Evolutionary conservation across 140 eudicot species (phyloP), one percentile per base, ranked within the genome.

Genomic region (Senecio squalidus): DNA sequence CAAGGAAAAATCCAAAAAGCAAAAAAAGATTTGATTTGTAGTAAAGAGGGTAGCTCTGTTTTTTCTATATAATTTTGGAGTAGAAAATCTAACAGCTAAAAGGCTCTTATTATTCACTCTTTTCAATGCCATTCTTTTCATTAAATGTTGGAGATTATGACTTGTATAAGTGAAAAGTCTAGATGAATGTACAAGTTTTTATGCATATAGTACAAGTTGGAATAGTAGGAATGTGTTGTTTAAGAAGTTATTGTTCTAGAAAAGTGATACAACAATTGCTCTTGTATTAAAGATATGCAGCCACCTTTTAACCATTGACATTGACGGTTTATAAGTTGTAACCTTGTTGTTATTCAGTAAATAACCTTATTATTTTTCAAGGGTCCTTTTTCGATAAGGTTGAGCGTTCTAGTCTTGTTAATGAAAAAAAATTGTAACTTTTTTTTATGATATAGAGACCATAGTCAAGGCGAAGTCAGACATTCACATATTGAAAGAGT

Each of bases 81-180:
- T 40, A 60, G 56, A 59, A 47, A 25, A 60, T 69, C 53, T 69
- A 69, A 29, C 69, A 60, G 69, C 75, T 69, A 69, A 50, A 69
- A 60, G 75, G n/a, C n/a, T 41, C 48, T 65, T 36, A 53, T 50
- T 33, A 30, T 33, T 57, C 82, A 74, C 90, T 75, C 71, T 76
- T 74, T 46, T 76, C 82, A 18, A 77, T 75, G 74, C 41, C 39
- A 38, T 27, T 52, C 48, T 39, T 36, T 3, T 29, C 58, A 64
- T 41, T 77, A 60, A 72, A 65, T 65, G 62, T 40, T 18, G 36
- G 58, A 64, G 64, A 75, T 63, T 61, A 46, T 48, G 48, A 74
- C 20, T 46, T 65, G 13, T 51, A 25, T 14, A 44, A 59, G 51
- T 56, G 73, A 74, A 25, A 45, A 80, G n/a, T n/a, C n/a, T 8